A percentile compares a stretch with the other conserved stretches of the same genome.
These are phyloP conservation scores for Populus hybrid DNA, from an alignment of 441 rosid genomes.

Conservation along the genomic window DNA sequence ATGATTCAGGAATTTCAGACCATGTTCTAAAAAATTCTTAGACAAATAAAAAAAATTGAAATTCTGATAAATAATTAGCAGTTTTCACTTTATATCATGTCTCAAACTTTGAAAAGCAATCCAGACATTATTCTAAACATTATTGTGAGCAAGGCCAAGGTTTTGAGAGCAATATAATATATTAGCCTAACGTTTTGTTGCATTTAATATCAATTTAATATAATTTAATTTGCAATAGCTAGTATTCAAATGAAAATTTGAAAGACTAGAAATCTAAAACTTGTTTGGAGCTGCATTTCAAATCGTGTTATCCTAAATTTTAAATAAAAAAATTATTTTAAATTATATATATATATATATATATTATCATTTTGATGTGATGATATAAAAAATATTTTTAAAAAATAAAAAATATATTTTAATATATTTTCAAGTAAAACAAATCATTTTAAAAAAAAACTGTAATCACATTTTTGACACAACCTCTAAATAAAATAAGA, in stretches of 20 bases:
- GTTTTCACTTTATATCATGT: background rate
- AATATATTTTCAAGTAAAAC: rapidly evolving
- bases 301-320: no score
- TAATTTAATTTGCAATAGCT: no score
- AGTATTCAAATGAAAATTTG: background rate
- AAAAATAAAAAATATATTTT: no score
- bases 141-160: background rate
- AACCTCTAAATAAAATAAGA: background rate
- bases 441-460: no score
- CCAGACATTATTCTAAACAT: background rate
- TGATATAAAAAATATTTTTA: no score
- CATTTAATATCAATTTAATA: no score
- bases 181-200: background rate
- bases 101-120: background rate
- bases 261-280: no score
- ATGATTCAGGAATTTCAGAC: background rate
- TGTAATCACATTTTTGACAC: rapidly evolving
- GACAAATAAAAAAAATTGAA: no score
- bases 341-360: no score
- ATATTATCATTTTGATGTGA: no score
- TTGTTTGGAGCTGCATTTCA: no score
- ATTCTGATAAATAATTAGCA: background rate
- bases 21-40: background rate
- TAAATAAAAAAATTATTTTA: no score
- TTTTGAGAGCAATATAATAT: background rate